phyloP scores from a whole-genome alignment of 75 land plant species.

The Selaginella tamariscina region DNA sequence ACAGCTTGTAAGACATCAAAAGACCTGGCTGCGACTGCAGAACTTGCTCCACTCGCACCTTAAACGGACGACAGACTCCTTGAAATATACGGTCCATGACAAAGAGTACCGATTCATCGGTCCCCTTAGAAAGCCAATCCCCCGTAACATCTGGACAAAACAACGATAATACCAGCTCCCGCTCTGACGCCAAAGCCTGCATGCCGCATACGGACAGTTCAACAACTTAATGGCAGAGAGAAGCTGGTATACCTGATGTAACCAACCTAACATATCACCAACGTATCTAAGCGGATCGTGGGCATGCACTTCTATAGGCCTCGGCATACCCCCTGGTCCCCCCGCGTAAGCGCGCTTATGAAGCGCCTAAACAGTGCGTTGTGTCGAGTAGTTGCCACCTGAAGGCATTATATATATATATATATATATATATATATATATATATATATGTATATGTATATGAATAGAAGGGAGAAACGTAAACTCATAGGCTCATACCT shows the following conservation, averaged over 20 bases:
- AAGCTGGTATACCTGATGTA: constrained; percentile 94
- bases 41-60: constrained; percentile 97
- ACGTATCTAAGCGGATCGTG: constrained; percentile 97
- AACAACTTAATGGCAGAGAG: too few relatives aligned
- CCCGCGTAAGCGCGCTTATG: constrained; percentile 93
- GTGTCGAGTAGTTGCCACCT: constrained; percentile 97
- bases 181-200: constrained; percentile 93
- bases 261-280: constrained; percentile 97
- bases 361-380: constrained; percentile 91
- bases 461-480: too few relatives aligned
- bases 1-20: constrained; percentile 71
- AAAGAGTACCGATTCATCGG: constrained; percentile 44
- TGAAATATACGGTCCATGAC: constrained; percentile 93
- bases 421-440: too few relatives aligned
- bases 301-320: constrained; percentile 99
- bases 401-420: constrained; percentile 5
- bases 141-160: constrained; percentile 66
- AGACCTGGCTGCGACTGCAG: constrained; percentile 89
- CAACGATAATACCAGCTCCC: constrained; percentile 65
- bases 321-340: constrained; percentile 98
- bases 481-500: constrained; percentile 57
- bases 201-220: not conserved
- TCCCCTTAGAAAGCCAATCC: constrained; percentile 30
- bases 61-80: constrained; percentile 97
- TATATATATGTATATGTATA: too few relatives aligned